A percentile compares a stretch with the other conserved stretches of the same genome.
phyloP scores from a whole-genome alignment of 495 filamentous ascomycete genomes.

The Penicillium canescens region DNA sequence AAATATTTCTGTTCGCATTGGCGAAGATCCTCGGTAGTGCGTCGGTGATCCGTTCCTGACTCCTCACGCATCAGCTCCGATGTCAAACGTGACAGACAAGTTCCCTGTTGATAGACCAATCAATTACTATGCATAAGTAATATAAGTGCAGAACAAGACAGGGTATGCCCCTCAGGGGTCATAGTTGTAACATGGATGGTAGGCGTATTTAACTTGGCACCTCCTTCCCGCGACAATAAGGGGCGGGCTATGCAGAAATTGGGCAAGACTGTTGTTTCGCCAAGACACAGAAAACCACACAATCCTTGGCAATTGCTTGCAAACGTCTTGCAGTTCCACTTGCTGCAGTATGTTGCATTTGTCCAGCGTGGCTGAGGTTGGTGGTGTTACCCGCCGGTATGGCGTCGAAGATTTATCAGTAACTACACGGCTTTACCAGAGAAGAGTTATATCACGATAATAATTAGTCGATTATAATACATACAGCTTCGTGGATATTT shows the following conservation, averaged over 20 bases:
- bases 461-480: slow-evolving; percentile 15
- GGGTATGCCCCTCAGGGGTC: background rate
- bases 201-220: slow-evolving; percentile 16
- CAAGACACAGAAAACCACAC: background rate
- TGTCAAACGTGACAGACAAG: background rate
- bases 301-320: slow-evolving; percentile 8
- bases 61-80: slow-evolving; percentile 4
- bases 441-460: background rate
- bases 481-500: slow-evolving; percentile 11
- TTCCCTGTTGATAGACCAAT: background rate
- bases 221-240: background rate
- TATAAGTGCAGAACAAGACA: background rate
- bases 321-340: too few species aligned
- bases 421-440: background rate
- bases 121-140: background rate
- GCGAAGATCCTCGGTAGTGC: background rate
- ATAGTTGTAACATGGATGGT: slow-evolving; percentile 5
- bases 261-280: background rate
- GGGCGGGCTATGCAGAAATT: background rate
- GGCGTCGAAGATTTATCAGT: too few species aligned
- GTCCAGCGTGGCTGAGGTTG: background rate
- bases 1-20: too few species aligned
- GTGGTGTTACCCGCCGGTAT: background rate
- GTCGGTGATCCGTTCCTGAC: slow-evolving; percentile 5
- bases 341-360: background rate